Evolutionary conservation across 768 basidiomycete species (phyloP).

Genomic region (Amyloporia xantha): DNA sequence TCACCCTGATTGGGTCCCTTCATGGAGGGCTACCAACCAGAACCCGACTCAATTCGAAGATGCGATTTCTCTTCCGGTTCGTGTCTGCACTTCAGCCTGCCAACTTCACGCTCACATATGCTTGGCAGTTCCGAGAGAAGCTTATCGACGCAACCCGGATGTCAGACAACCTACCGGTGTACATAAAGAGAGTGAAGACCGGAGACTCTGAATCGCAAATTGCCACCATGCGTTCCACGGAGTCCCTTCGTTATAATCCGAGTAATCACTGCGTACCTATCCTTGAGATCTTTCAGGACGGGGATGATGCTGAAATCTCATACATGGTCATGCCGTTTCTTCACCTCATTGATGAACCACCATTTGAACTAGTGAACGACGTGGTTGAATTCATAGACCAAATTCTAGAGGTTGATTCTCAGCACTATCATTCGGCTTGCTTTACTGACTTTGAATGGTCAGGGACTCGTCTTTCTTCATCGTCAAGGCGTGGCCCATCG

Average conservation of each 20-base stretch:
- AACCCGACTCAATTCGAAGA: conserved; percentile 10
- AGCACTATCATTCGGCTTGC: not conserved
- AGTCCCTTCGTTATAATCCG: conserved; percentile 5
- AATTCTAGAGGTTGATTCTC: conserved; percentile 14
- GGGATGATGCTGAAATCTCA: conserved; percentile 1
- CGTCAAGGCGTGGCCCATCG: conserved; percentile 16
- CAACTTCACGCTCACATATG: too few species aligned
- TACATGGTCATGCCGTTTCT: conserved; percentile 21
- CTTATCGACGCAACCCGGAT: conserved; percentile 26
- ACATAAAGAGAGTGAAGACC: conserved; percentile 21
- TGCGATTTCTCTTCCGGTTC: conserved; percentile 1
- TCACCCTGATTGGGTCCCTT: conserved; percentile 13
- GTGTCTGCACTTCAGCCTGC: too few species aligned
- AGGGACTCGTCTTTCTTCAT: conserved; percentile 18
- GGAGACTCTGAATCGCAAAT: conserved; percentile 7
- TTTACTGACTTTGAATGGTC: not conserved
- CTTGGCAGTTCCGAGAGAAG: not conserved
- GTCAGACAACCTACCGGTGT: conserved; percentile 21
- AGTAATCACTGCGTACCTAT: conserved; percentile 21
- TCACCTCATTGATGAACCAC: conserved; percentile 10
- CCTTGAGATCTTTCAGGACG: conserved; percentile 15
- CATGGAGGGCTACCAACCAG: conserved; percentile 11
- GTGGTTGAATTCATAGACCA: conserved; percentile 15
- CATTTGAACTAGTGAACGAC: conserved; percentile 12
- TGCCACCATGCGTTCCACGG: conserved; percentile 5